Base-by-base conservation (phyloP, 2,329 filamentous ascomycete species). In the Claviceps humidiphila region DNA sequence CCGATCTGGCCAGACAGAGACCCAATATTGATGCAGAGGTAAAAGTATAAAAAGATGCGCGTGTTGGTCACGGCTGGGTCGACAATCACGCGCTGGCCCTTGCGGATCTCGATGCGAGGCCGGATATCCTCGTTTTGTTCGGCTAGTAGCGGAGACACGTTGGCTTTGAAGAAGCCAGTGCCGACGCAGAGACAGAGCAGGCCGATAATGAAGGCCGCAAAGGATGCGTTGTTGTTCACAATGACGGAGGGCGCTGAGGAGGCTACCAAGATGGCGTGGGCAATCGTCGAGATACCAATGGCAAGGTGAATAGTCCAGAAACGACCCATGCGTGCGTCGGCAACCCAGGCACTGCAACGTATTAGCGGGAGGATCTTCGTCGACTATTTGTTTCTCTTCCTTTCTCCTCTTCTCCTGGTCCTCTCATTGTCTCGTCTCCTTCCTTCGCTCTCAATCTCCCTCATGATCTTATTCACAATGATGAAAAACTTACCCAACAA, bases 151-250 rank as follows among this genome's bases (percentile, higher is more conserved):
- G 84, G 82, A 0, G 82, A 81, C 44, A 90, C 85, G 62, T 90
- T 90, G 57, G 83, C 79, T 72, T 90, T 91, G 77, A 90, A 89
- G 61, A 87, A 84, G 56, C 86, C 86, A 1, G 85, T 87, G 44
- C 86, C 86, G 34, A 87, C 66, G 58, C 74, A 73, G 41, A 77
- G 71, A 24, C 63, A 61, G 38, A 76, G 60, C 37, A 75, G 68
- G n/a, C 84, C 84, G 62, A 89, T 78, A 61, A 89, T 75, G 59
- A 88, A 85, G 50, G 78, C 81, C 1, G 72, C 82, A 46, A 87
- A 77, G 0, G 82, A 72, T 13, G 73, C 71, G 16, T 81, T 74
- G 39, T 69, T 68, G 56, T 78, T 68, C 45, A 77, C 68, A 47
- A 89, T 82, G 47, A 85, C 79, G 3, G 64, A 61, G 0, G 85